Evolutionary conservation across 2,329 filamentous ascomycete species (phyloP), one percentile per base, ranked within the genome.

Genomic region (Colletotrichum tamarilloi): DNA sequence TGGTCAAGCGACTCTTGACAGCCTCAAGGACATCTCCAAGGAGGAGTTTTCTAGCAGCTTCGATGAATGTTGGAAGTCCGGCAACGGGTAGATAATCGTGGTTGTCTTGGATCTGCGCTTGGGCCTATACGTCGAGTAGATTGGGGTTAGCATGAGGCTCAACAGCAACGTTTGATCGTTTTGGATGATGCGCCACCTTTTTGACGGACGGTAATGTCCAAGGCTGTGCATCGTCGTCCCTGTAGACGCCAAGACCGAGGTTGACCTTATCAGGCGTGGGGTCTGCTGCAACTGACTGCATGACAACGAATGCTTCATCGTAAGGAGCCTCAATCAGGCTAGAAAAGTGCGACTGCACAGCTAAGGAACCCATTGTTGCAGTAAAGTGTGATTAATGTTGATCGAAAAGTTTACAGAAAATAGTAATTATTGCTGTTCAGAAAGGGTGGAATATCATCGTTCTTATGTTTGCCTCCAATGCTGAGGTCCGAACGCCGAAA

Each of bases 31-130:
- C n/a, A 11, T 64, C 26, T 5, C 75, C 68, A 12, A 81, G 76
- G 19, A 77, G 62, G 14, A 81, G 74, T 57, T 77, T 67, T 19
- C 76, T 76, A 14, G 80, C 76, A 12, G 67, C 75, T 9, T 75
- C 71, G 19, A 80, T 46, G 62, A 80, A 78, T 14, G 62, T 49
- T 6, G 75, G 59, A 63, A 75, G 62, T 8, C 79, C 79, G 9
- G 52, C 35, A 35, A 78, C 76, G 9, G 78, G 77, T 14, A 77
- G 75, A 55, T 79, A 79, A 24, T 78, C 78, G 57, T 79, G 78
- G 55, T 53, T 32, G 16, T 49, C 55, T 59, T 42, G 46, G 19
- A 30, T 35, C 22, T 19, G n/a, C 2, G 12, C 49, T 55, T 64
- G 24, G 9, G 19, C 62, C n/a, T 55, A 12, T 8, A 28, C 6